These are phyloP conservation scores for Colletotrichum nymphaeae DNA, from an alignment of 2,329 filamentous ascomycete genomes.

Conservation along the genomic window DNA sequence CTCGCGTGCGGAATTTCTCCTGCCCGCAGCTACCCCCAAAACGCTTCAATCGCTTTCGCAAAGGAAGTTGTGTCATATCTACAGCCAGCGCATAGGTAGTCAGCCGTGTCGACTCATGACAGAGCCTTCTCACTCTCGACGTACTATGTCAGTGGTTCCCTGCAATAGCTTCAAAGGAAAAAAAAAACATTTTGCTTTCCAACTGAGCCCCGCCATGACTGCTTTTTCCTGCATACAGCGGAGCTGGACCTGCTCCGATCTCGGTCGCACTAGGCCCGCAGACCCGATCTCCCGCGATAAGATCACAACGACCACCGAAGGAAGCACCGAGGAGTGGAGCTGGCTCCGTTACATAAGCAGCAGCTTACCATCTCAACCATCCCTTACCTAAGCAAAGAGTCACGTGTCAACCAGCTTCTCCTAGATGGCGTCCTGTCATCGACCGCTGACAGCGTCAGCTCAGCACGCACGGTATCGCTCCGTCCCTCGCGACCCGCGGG, in stretches of 20 bases:
- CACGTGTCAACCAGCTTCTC: not conserved
- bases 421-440: not conserved
- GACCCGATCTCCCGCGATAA: constrained; percentile 17
- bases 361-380: too few relatives aligned
- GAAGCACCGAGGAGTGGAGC: constrained; percentile 3
- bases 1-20: not conserved
- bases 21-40: not conserved
- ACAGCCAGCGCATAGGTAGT: not conserved
- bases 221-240: not conserved
- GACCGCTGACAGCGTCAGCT: not conserved
- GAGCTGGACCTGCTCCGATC: constrained; percentile 24
- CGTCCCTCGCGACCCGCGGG: not conserved
- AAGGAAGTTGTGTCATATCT: not conserved
- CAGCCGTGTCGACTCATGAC: not conserved
- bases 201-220: constrained; percentile 18
- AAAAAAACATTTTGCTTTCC: not conserved
- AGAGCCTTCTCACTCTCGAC: not conserved
- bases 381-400: not conserved
- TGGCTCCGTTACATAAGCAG: not conserved
- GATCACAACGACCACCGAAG: constrained; percentile 6
- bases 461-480: not conserved
- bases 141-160: not conserved
- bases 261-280: constrained; percentile 21
- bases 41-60: not conserved
- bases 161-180: constrained; percentile 1